Conservation (phyloP, 1,139 yeast species). For the Candida tropicalis region DNA sequence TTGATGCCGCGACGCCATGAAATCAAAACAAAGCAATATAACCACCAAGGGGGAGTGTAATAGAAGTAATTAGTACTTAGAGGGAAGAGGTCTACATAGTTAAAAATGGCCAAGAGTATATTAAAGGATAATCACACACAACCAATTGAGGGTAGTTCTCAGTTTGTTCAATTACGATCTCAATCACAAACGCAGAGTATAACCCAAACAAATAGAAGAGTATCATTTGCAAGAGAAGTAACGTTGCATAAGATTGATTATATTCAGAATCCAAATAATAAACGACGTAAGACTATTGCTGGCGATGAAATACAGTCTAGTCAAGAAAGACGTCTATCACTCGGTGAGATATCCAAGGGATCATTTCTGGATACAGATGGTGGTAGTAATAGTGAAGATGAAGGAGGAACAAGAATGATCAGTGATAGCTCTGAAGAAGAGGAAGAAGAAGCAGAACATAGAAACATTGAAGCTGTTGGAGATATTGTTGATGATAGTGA, state of each 20-base stretch:
- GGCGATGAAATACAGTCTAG: conserved; percentile 5
- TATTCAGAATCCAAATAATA: conserved; percentile 30
- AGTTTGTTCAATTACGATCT: neutral
- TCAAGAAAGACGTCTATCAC: neutral
- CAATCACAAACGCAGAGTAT: neutral
- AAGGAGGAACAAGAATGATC: conserved; percentile 3
- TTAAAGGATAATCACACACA: conserved; percentile 24
- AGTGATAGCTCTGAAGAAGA: neutral
- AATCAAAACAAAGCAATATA: too few species aligned
- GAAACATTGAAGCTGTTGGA: neutral
- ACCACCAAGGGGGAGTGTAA: too few species aligned
- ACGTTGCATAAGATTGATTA: conserved; percentile 67
- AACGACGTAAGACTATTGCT: conserved; percentile 41
- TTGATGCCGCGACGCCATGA: too few species aligned
- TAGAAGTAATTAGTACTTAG: too few species aligned
- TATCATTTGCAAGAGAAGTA: conserved; percentile 77
- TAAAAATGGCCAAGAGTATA: conserved; percentile 25
- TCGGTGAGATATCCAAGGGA: neutral
- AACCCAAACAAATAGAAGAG: conserved; percentile 42
- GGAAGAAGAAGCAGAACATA: conserved; percentile 19
- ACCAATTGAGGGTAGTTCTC: neutral
- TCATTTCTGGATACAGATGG: conserved; percentile 2
- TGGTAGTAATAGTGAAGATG: conserved; percentile 22
- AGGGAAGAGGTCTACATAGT: too few species aligned
- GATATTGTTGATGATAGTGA: conserved; percentile 4